Conservation (phyloP, 306 rosid genomes). For the Cucumis cinereus region DNA sequence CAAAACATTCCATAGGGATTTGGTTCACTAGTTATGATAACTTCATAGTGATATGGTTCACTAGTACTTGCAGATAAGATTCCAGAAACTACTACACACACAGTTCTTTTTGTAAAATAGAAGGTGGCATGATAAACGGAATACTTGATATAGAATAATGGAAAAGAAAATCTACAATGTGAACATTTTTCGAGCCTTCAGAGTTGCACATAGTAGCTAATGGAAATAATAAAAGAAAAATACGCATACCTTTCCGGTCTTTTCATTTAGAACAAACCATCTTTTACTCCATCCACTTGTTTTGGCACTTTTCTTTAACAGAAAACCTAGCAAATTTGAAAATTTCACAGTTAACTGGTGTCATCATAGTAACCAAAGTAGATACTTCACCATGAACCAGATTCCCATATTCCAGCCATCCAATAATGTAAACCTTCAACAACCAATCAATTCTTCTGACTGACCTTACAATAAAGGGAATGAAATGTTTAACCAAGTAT, state of each 20-base stretch:
- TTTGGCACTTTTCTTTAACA: slow-evolving; percentile 80
- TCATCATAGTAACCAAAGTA: background rate
- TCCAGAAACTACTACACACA: background rate
- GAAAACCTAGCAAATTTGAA: slow-evolving; percentile 40
- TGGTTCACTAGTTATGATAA: no score
- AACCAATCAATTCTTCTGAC: background rate
- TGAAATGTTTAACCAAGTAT: background rate
- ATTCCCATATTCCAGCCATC: background rate
- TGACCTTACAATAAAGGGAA: background rate
- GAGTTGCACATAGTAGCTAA: background rate
- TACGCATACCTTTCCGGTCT: slow-evolving; percentile 79
- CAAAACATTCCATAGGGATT: background rate
- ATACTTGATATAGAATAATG: background rate
- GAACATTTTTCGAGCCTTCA: background rate
- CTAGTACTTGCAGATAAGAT: background rate
- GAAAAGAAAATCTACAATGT: background rate
- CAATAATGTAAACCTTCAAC: background rate
- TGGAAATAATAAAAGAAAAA: background rate
- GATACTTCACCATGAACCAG: background rate
- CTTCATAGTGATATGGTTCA: background rate
- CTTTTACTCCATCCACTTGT: slow-evolving; percentile 87
- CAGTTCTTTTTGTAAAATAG: background rate
- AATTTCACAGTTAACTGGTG: background rate
- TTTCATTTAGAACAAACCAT: slow-evolving; percentile 94
- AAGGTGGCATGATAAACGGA: background rate